phyloP scores from a whole-genome alignment of 2,329 filamentous ascomycete genomes.

The Eurotiales sp. region DNA sequence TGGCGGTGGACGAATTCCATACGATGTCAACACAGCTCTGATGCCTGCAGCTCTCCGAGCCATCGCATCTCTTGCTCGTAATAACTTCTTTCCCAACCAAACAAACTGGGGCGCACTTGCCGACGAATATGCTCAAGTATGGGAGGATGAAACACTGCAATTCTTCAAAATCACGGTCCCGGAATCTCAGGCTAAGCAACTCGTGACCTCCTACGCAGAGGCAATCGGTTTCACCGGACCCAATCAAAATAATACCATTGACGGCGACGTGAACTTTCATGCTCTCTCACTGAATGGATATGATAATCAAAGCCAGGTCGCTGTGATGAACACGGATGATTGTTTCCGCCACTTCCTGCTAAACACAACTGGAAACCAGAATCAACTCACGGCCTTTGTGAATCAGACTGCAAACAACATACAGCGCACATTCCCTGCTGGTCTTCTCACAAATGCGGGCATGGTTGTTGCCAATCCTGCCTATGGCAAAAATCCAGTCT shows the following conservation, averaged over 20 bases:
- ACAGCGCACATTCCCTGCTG: constrained; percentile 55
- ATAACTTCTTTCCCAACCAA: constrained; percentile 44
- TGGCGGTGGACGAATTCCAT: constrained; percentile 61
- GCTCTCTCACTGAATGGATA: constrained; percentile 55
- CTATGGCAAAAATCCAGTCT: constrained; percentile 46
- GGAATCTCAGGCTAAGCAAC: constrained; percentile 39
- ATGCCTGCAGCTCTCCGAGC: constrained; percentile 59
- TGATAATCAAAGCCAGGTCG: constrained; percentile 47
- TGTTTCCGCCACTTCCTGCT: constrained; percentile 62
- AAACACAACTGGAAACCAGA: constrained; percentile 53
- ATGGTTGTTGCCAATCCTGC: constrained; percentile 61
- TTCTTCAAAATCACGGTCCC: constrained; percentile 55
- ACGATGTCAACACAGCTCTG: constrained; percentile 62
- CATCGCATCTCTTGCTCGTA: constrained; percentile 50
- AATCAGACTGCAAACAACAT: constrained; percentile 57
- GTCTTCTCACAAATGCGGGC: constrained; percentile 54
- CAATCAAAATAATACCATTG: constrained; percentile 40
- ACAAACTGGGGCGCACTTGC: constrained; percentile 49
- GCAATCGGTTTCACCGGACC: constrained; percentile 45
- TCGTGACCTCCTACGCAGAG: constrained; percentile 49
- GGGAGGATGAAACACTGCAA: constrained; percentile 58
- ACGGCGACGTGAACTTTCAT: constrained; percentile 50
- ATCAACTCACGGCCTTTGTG: constrained; percentile 55
- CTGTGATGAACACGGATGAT: constrained; percentile 62
- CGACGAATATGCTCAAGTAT: constrained; percentile 53